phyloP scores from a whole-genome alignment of 345 rosid genomes.

The Turritis glabra region DNA sequence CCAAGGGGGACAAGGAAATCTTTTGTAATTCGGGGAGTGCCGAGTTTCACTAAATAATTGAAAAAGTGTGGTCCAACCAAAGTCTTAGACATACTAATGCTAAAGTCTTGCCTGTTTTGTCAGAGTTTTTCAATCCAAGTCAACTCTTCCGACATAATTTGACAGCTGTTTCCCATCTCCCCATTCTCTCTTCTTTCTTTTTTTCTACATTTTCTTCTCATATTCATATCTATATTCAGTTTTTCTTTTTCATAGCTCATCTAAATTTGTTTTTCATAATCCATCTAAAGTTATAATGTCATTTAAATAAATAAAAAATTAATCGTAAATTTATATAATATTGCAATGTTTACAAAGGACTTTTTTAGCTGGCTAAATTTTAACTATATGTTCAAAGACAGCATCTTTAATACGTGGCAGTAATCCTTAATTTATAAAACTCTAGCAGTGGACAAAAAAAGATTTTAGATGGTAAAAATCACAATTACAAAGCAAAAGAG shows the following conservation, averaged over 20 bases:
- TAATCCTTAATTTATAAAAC: no score
- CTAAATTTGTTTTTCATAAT: no score
- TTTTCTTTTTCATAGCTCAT: no score
- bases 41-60: constrained; percentile 20
- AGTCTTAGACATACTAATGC: constrained; percentile 27
- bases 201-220: not conserved
- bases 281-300: no score
- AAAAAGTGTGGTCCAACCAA: constrained; percentile 34
- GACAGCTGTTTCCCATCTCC: constrained; percentile 34
- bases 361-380: no score
- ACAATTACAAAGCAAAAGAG: not conserved
- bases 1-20: constrained; percentile 26
- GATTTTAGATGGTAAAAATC: not conserved
- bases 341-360: no score
- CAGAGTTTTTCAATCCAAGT: constrained; percentile 25
- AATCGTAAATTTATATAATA: no score
- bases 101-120: constrained; percentile 24
- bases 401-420: no score
- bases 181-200: not conserved
- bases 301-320: no score
- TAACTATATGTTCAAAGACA: no score
- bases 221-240: not conserved
- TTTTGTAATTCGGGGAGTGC: constrained; percentile 23
- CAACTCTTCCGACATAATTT: constrained; percentile 34
- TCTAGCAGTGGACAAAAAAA: no score